Percentiles rank a stretch among this genome's conserved stretches.
Evolutionary conservation across 495 filamentous ascomycete genomes (phyloP).

Genomic region (Xylaria bambusicola): DNA sequence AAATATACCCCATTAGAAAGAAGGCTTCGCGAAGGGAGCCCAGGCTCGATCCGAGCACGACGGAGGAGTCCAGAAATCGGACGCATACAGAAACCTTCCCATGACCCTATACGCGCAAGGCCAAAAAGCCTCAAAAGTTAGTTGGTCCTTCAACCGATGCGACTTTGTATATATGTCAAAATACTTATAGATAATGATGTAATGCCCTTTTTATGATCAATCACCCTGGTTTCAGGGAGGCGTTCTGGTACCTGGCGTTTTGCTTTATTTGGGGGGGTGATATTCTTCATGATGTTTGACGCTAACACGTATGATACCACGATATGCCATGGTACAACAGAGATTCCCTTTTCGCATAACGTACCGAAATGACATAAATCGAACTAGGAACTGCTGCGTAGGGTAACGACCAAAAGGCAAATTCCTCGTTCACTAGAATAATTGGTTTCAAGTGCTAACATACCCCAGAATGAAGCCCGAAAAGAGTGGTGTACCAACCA

Average conservation of each 20-base stretch:
- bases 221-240: neutral
- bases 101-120: slow-evolving; percentile 36
- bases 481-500: no score
- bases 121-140: slow-evolving; percentile 36
- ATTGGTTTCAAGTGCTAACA: no score
- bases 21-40: slow-evolving; percentile 26
- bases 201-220: slow-evolving; percentile 20
- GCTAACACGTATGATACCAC: neutral
- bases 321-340: neutral
- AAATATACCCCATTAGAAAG: slow-evolving; percentile 25
- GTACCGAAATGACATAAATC: neutral
- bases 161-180: slow-evolving; percentile 32
- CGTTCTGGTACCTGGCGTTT: neutral
- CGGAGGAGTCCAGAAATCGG: slow-evolving; percentile 41
- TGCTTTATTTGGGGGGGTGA: neutral
- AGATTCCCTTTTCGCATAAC: neutral
- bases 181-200: slow-evolving; percentile 30
- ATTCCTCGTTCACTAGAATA: no score
- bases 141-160: neutral
- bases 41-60: slow-evolving; percentile 34
- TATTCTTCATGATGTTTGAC: neutral
- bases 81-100: slow-evolving; percentile 42
- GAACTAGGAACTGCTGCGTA: no score
- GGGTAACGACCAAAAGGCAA: no score
- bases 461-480: no score